phyloP scores from a whole-genome alignment of 1,139 yeast species.

The Sugiyamaella novakii region DNA sequence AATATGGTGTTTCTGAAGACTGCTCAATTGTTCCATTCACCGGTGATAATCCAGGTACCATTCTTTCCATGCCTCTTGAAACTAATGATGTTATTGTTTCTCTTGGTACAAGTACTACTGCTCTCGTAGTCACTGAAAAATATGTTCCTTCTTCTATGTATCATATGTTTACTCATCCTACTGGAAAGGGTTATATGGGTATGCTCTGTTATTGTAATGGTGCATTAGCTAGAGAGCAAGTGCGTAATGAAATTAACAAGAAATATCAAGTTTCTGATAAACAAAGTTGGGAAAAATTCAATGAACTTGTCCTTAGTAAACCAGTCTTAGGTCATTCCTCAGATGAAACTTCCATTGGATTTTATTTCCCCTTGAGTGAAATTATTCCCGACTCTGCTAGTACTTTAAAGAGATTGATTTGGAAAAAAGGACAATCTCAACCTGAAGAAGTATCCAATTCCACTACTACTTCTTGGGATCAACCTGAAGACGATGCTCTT shows the following conservation, averaged over 20 bases:
- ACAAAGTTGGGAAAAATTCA: slow-evolving; percentile 63
- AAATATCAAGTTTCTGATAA: slow-evolving; percentile 43
- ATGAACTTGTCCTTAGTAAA: slow-evolving; percentile 44
- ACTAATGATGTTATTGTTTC: slow-evolving; percentile 79
- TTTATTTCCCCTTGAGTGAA: slow-evolving; percentile 86
- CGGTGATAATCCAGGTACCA: slow-evolving; percentile 90
- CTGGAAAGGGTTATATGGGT: slow-evolving; percentile 79
- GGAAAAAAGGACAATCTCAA: slow-evolving; percentile 19
- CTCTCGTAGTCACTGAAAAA: slow-evolving; percentile 73
- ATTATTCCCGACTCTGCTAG: slow-evolving; percentile 76
- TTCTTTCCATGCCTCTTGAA: slow-evolving; percentile 74
- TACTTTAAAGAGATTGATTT: slow-evolving; percentile 27
- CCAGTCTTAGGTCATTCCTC: slow-evolving; percentile 36
- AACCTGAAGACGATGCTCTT: slow-evolving; percentile 64
- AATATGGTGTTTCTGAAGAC: slow-evolving; percentile 58
- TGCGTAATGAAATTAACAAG: slow-evolving; percentile 64
- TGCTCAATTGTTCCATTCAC: slow-evolving; percentile 71
- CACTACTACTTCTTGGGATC: slow-evolving; percentile 41
- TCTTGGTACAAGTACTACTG: slow-evolving; percentile 89
- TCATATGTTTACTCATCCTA: slow-evolving; percentile 84
- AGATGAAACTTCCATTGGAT: slow-evolving; percentile 55
- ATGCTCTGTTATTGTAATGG: slow-evolving; percentile 96
- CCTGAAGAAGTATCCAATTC: slow-evolving; percentile 7
- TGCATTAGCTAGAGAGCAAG: slow-evolving; percentile 77
- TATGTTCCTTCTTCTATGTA: slow-evolving; percentile 80